These are phyloP conservation scores for Ambispora gerdemannii DNA, from an alignment of 192 early-diverging fungal genomes.

Conservation along the genomic window DNA sequence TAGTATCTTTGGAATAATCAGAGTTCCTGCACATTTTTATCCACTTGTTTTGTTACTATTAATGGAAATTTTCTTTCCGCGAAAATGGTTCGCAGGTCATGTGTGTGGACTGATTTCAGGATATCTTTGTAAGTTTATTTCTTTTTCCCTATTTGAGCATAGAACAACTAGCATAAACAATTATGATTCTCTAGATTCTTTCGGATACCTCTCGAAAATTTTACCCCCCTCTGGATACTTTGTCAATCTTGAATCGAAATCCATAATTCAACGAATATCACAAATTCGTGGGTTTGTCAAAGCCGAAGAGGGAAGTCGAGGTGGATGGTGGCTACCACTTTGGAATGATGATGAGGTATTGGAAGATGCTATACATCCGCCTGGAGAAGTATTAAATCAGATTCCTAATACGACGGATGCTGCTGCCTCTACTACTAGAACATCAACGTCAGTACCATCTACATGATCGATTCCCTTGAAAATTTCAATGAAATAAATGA, in stretches of 20 bases:
- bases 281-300: constrained; percentile 24
- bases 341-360: constrained; percentile 23
- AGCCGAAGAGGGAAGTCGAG: constrained; percentile 9
- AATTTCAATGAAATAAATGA: too few species aligned
- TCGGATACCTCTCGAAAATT: constrained; percentile 24
- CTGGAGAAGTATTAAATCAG: too few species aligned
- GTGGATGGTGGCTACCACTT: constrained; percentile 30
- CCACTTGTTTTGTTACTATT: constrained; percentile 27
- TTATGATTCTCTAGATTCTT: constrained; percentile 28
- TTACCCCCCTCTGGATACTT: constrained; percentile 19
- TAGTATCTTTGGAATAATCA: constrained; percentile 18
- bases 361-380: constrained; percentile 8
- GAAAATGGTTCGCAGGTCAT: constrained; percentile 20
- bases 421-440: too few species aligned
- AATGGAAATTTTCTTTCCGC: constrained; percentile 25
- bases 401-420: too few species aligned
- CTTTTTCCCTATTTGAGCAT: too few species aligned
- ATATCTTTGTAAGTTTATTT: constrained; percentile 32
- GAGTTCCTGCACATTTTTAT: constrained; percentile 33
- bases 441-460: too few species aligned
- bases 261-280: neutral
- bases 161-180: too few species aligned
- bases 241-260: constrained; percentile 7
- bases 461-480: too few species aligned
- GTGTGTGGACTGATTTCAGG: constrained; percentile 25